These are phyloP conservation scores for Verticillium isaacii DNA, from an alignment of 2,329 filamentous ascomycete genomes.

Conservation along the genomic window DNA sequence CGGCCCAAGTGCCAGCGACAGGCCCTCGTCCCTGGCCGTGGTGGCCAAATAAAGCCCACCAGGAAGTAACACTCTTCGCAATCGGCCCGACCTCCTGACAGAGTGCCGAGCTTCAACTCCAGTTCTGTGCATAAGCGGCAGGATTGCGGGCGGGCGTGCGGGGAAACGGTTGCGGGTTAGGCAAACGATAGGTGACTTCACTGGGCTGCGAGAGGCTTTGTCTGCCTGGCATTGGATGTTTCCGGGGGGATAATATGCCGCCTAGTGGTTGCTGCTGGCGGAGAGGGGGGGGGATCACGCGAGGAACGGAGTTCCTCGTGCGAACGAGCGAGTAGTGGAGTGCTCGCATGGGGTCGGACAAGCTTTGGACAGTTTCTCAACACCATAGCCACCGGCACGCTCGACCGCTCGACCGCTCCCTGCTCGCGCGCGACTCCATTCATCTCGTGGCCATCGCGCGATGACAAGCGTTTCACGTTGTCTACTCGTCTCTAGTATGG, in stretches of 20 bases:
- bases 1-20: neutral
- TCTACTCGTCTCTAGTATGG: neutral
- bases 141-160: constrained; percentile 6
- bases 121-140: constrained; percentile 8
- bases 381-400: neutral
- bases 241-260: neutral
- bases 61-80: neutral
- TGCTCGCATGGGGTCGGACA: neutral
- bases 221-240: neutral
- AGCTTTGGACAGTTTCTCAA: neutral
- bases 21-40: neutral
- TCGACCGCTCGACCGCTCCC: neutral
- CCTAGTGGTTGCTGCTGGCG: neutral
- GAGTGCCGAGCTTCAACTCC: constrained; percentile 10
- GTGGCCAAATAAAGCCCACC: neutral
- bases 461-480: neutral
- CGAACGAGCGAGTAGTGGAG: neutral
- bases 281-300: neutral
- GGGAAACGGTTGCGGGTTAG: neutral
- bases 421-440: neutral
- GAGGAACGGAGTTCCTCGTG: neutral
- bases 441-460: neutral
- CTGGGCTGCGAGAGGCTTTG: neutral
- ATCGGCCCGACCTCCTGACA: constrained; percentile 9
- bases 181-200: neutral